Base-by-base conservation (phyloP, 2,329 filamentous ascomycete genomes). In the Colletotrichum siamense region DNA sequence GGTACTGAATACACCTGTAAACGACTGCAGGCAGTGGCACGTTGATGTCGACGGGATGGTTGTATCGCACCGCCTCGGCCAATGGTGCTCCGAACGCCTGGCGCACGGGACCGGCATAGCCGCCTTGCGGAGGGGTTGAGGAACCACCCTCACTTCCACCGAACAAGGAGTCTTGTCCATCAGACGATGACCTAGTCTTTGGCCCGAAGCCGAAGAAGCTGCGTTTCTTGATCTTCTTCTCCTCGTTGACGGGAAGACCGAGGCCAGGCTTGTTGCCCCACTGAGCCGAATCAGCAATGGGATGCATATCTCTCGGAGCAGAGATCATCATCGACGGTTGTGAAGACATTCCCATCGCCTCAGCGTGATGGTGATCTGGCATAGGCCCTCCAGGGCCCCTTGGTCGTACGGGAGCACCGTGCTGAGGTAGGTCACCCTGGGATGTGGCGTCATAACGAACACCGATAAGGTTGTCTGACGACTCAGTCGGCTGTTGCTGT, bases 1-100 rank as follows among this genome's bases (percentile, higher is more conserved):
- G 90, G 83, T 98, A 99, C 84, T 99, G 95, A 77, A 99, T 95
- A 82, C 96, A 98, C 73, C 97, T 94, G 86, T 98, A 99, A 10
- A 99, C 95, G 4, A 99, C 97, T 8, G 96, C 95, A 2, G 97
- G 97, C 32, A 99, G 87, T 32, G 94, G 93, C 8, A 95, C 92
- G 76, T 92, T 91, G 61, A 95, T 89, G 73, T 95, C 95, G 15
- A 88, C 85, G 0, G 96, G 96, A 15, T 92, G 90, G 80, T 95
- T 96, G 82, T 91, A 95, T 76, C 95, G 92, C 9, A 98, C 96
- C 30, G 97, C 97, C 81, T 99, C 96, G 10, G 92, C 92, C 69
- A 99, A 87, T 7, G 95, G 92, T 36, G 95, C 94, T 4, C 97
- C 97, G 83, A 99, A 99, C 5, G 95, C 95, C 73, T 94, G 91